Base-by-base conservation (phyloP, 2,329 filamentous ascomycete genomes). In the Aphanocladium album region DNA sequence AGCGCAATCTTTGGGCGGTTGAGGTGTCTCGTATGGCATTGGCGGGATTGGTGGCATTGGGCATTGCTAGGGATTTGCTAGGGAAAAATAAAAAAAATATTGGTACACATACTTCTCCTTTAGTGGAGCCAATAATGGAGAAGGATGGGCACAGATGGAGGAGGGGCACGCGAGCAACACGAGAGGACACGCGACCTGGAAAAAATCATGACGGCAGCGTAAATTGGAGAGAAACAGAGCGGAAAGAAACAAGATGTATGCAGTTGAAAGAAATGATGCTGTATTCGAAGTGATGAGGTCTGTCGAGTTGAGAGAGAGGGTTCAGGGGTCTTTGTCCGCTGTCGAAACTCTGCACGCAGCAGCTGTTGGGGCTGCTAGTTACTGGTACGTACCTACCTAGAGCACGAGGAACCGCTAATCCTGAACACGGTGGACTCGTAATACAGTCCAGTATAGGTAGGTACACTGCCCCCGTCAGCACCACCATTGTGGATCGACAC, bases 111-210 rank as follows among this genome's bases (percentile, higher is more conserved):
- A 19, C 47, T 57, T 37, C 43, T 47, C 27, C 53, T 47, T 39
- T 35, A 25, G 54, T 57, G 54, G 54, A 39, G 43, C 21, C 27
- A 57, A 37, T 17, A 47, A 37, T 57, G 41, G 41, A 47, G 27
- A 25, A 23, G 25, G 17, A 33, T 39, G 27, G 25, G 47, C 47
- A 33, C 30, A 17, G 3, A 17, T 23, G 14, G 19, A 5, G 12
- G n/a, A 30, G 35, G 41, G 41, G 53, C 53, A 56, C 53, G 30
- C 54, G 54, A 57, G 54, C 54, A 57, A 57, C 43, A 47, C 27
- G 54, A 57, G 43, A 56, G 53, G 53, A 16, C 54, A 47, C 41
- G 41, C 41, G 43, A 57, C 41, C 25, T 41, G 25, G 19, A 9
- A 23, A 9, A 17, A 11, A 9, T 5, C 25, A 16, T 23, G 3